Percentiles rank a stretch among this genome's conserved stretches.
Evolutionary conservation across 1,284 basidiomycete genomes (phyloP).

Genomic region (Coniferiporia sulphurascens): DNA sequence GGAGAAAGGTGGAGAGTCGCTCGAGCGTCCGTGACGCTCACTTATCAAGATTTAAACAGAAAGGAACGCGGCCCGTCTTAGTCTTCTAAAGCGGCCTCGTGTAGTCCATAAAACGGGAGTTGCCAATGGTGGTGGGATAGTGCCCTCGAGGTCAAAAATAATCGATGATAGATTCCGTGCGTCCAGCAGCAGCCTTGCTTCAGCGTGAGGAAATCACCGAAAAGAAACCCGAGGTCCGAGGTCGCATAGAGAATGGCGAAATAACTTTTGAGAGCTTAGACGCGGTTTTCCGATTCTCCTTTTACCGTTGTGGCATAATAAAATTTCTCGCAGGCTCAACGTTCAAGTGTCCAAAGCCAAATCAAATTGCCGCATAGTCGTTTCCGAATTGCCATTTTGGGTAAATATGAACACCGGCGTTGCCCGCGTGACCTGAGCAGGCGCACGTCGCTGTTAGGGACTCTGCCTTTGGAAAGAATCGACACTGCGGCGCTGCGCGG

Average conservation of each 20-base stretch:
- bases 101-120: background rate
- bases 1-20: background rate
- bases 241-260: too few relatives aligned
- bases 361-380: background rate
- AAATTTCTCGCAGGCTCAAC: background rate
- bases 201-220: background rate
- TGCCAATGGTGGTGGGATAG: background rate
- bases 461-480: background rate
- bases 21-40: background rate
- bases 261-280: background rate
- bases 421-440: background rate
- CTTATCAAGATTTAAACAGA: background rate
- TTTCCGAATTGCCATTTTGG: background rate
- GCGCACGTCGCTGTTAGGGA: background rate
- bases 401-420: background rate
- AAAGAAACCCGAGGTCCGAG: background rate
- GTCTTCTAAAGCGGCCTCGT: slow-evolving; percentile 2
- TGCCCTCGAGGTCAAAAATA: background rate
- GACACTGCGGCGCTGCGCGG: background rate
- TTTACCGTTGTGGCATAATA: too few relatives aligned
- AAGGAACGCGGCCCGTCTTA: background rate
- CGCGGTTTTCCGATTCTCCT: background rate
- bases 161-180: background rate
- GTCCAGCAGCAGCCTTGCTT: background rate
- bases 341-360: background rate